Percentiles rank a stretch among this genome's conserved stretches.
Evolutionary conservation across 2,329 filamentous ascomycete genomes (phyloP).

Genomic region (Podosphaera xanthii): DNA sequence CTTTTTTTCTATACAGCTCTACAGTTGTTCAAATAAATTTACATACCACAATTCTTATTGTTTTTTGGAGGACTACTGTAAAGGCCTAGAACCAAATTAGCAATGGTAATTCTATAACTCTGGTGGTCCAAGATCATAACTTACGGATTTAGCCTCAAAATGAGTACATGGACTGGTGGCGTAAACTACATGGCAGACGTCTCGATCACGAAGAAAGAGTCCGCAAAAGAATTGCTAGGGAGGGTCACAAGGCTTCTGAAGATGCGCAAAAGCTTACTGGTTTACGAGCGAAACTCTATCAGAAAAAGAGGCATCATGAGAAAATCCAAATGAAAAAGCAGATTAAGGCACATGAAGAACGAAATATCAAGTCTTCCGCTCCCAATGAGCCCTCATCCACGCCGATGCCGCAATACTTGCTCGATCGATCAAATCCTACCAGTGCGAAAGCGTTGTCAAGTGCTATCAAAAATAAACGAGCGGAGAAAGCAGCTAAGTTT

Average conservation of each 20-base stretch:
- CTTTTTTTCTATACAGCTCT: no score
- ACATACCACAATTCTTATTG: no score
- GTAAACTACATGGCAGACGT: constrained; percentile 36
- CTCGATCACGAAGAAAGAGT: constrained; percentile 42
- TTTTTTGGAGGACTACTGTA: no score
- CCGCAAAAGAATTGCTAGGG: constrained; percentile 71
- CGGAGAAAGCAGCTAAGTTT: constrained; percentile 86
- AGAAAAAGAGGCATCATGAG: constrained; percentile 83
- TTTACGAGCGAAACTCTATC: constrained; percentile 75
- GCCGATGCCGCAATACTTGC: constrained; percentile 75
- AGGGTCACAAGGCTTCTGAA: constrained; percentile 68
- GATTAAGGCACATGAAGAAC: constrained; percentile 87
- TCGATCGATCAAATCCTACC: constrained; percentile 47
- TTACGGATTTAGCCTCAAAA: constrained; percentile 41
- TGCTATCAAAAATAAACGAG: constrained; percentile 87
- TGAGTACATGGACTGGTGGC: constrained; percentile 61
- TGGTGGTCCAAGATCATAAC: neutral
- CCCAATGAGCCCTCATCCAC: constrained; percentile 58
- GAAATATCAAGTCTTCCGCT: constrained; percentile 50
- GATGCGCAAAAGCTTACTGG: constrained; percentile 87
- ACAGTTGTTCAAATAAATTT: no score
- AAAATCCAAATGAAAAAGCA: constrained; percentile 96
- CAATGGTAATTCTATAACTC: neutral
- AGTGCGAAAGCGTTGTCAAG: constrained; percentile 48
- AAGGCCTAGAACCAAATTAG: no score